Percentiles rank a stretch among this genome's conserved stretches.
phyloP scores from a whole-genome alignment of 2,329 filamentous ascomycete species.

The Cladophialophora bantiana region DNA sequence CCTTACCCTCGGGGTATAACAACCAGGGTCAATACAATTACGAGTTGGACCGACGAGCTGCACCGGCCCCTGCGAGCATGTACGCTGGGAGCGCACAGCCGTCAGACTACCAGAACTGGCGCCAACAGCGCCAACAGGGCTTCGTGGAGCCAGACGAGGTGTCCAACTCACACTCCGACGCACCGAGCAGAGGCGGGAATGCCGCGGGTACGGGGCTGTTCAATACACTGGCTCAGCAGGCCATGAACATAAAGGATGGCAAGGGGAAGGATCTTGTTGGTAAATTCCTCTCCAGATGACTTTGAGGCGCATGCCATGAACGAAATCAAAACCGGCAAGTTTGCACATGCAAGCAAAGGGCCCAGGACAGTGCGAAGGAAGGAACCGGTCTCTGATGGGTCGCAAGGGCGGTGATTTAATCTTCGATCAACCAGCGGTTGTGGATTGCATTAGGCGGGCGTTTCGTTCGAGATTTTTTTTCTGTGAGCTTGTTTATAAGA shows the following conservation, averaged over 20 bases:
- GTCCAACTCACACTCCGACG: not conserved
- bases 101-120: not conserved
- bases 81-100: conserved; percentile 1
- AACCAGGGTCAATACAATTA: conserved; percentile 1
- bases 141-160: conserved; percentile 24
- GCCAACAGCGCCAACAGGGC: conserved; percentile 9
- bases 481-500: not conserved
- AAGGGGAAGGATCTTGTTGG: conserved; percentile 23
- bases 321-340: not conserved
- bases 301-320: not conserved
- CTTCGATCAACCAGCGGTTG: not conserved
- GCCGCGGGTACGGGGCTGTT: conserved; percentile 1
- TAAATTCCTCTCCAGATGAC: conserved; percentile 21
- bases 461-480: not conserved
- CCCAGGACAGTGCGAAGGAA: not conserved
- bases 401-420: not conserved
- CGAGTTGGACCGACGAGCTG: not conserved
- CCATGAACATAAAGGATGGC: conserved; percentile 10
- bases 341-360: not conserved
- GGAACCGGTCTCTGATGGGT: not conserved
- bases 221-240: conserved; percentile 13
- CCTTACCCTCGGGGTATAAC: conserved; percentile 18
- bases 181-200: not conserved
- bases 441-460: not conserved
- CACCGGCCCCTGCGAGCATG: not conserved